Conservation (phyloP, 1,284 basidiomycete species). For the Thelephora terrestris region DNA sequence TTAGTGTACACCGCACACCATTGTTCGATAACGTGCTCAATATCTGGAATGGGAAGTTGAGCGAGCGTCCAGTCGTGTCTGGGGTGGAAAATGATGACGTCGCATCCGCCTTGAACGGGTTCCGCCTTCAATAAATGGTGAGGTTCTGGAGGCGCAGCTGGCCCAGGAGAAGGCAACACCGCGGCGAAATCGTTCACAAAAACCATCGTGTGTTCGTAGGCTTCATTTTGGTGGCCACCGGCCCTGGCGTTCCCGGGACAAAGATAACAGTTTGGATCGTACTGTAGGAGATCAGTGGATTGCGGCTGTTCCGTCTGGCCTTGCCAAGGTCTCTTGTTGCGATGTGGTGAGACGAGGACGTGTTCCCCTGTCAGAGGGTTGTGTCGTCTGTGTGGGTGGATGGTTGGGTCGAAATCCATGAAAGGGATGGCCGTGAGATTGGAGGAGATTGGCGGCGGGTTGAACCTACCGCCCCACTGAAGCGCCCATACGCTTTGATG, state of each 20-base stretch:
- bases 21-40: constrained; percentile 61
- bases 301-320: constrained; percentile 73
- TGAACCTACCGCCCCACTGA: background rate
- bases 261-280: constrained; percentile 81
- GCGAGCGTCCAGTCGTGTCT: constrained; percentile 88
- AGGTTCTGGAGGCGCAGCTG: constrained; percentile 31
- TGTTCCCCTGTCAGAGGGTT: constrained; percentile 76
- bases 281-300: constrained; percentile 41
- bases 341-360: constrained; percentile 78
- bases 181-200: constrained; percentile 89
- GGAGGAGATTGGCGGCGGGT: background rate
- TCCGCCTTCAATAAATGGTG: constrained; percentile 62
- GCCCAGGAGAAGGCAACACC: constrained; percentile 52
- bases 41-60: constrained; percentile 51
- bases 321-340: constrained; percentile 75
- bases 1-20: constrained; percentile 66
- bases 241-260: constrained; percentile 86
- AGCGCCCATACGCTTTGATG: background rate
- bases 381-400: constrained; percentile 68
- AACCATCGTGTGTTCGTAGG: constrained; percentile 60
- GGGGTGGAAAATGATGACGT: constrained; percentile 87
- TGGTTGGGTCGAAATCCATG: constrained; percentile 44
- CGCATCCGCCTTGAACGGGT: constrained; percentile 78
- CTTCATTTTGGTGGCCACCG: constrained; percentile 61
- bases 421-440: background rate